Percentiles rank a stretch among this genome's conserved stretches.
Evolutionary conservation across 163 green algal genomes (phyloP).

Genomic region (Trebouxiophyceae sp.): DNA sequence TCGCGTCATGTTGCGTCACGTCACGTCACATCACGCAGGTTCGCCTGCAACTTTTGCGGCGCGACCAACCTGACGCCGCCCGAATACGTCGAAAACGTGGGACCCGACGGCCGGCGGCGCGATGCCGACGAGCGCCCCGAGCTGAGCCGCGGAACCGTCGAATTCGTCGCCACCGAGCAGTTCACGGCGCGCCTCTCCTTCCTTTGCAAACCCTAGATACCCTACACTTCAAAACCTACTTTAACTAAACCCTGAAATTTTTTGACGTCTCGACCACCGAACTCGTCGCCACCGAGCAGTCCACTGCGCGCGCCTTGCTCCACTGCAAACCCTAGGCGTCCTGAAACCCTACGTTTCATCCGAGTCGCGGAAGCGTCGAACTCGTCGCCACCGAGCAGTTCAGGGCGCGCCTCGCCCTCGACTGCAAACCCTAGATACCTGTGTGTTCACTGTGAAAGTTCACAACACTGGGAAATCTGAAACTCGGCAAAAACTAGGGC

Average conservation of each 20-base stretch:
- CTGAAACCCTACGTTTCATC: too few relatives aligned
- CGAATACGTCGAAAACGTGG: slow-evolving; percentile 65
- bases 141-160: slow-evolving; percentile 65
- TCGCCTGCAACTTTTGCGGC: slow-evolving; percentile 90
- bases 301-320: slow-evolving; percentile 42
- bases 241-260: too few relatives aligned
- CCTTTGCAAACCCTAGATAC: too few relatives aligned
- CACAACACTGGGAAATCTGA: too few relatives aligned
- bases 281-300: slow-evolving; percentile 64
- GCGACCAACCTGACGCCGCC: slow-evolving; percentile 49
- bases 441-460: too few relatives aligned
- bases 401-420: slow-evolving; percentile 36
- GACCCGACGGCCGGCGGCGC: slow-evolving; percentile 56
- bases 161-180: slow-evolving; percentile 65
- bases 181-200: slow-evolving; percentile 52
- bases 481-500: too few relatives aligned
- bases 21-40: too few relatives aligned
- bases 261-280: too few relatives aligned
- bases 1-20: too few relatives aligned
- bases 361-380: slow-evolving; percentile 67
- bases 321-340: too few relatives aligned
- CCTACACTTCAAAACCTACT: too few relatives aligned
- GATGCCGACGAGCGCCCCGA: slow-evolving; percentile 81
- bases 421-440: too few relatives aligned
- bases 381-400: slow-evolving; percentile 68